Conservation (phyloP, 805 yeast genomes). For the Brettanomyces sp. region DNA sequence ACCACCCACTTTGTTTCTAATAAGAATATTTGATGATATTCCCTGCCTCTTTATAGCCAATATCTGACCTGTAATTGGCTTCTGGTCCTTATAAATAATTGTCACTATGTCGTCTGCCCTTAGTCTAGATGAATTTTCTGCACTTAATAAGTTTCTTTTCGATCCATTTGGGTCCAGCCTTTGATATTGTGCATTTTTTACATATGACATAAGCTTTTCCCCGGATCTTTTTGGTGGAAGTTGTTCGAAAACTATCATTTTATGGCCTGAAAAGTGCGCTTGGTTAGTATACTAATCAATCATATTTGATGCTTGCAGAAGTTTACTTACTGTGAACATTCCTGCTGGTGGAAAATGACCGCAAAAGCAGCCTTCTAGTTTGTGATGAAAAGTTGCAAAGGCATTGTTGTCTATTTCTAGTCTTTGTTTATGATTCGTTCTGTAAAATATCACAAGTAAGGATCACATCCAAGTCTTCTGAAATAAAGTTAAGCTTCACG, state of each 20-base stretch:
- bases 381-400: neutral
- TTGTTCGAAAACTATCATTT: constrained; percentile 37
- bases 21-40: constrained; percentile 62
- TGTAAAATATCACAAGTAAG: no score
- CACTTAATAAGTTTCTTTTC: constrained; percentile 48
- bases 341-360: neutral
- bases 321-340: neutral
- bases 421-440: no score
- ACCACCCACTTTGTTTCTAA: constrained; percentile 75
- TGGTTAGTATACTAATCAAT: neutral
- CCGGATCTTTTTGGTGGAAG: constrained; percentile 42
- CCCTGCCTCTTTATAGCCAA: constrained; percentile 67
- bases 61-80: constrained; percentile 69
- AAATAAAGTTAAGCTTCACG: no score
- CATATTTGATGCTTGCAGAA: neutral
- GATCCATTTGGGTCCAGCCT: constrained; percentile 66
- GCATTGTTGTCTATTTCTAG: no score
- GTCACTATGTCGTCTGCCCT: constrained; percentile 78
- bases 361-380: neutral
- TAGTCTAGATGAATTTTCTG: constrained; percentile 37
- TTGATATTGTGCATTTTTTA: constrained; percentile 41
- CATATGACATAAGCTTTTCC: constrained; percentile 31
- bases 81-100: constrained; percentile 58
- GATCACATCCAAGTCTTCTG: no score
- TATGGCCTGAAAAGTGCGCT: neutral